phyloP scores from a whole-genome alignment of 2,329 filamentous ascomycete genomes.

The Exophiala aquamarina region DNA sequence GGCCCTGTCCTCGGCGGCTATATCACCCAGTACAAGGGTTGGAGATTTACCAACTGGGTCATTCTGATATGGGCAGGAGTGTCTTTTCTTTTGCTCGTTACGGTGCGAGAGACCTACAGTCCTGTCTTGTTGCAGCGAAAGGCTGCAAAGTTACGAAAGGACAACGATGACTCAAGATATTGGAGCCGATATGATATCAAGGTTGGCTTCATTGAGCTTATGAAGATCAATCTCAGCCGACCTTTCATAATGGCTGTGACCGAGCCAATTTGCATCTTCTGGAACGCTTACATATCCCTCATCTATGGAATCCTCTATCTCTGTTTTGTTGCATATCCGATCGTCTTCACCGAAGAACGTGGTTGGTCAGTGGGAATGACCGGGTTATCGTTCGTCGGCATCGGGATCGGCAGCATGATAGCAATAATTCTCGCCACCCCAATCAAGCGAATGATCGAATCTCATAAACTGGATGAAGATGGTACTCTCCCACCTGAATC shows the following conservation, averaged over 20 bases:
- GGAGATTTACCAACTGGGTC: conserved; percentile 87
- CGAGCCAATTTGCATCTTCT: conserved; percentile 84
- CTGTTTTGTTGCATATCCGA: conserved; percentile 87
- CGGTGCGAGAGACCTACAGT: conserved; percentile 73
- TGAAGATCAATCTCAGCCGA: conserved; percentile 73
- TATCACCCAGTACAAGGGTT: conserved; percentile 67
- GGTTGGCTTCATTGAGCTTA: conserved; percentile 61
- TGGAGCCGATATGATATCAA: conserved; percentile 80
- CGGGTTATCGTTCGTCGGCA: conserved; percentile 76
- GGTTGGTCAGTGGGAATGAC: conserved; percentile 74
- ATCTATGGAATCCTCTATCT: conserved; percentile 86
- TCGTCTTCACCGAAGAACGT: conserved; percentile 73
- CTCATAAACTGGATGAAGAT: conserved; percentile 69
- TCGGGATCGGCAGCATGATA: conserved; percentile 57
- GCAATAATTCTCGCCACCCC: conserved; percentile 62
- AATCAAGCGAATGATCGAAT: conserved; percentile 74
- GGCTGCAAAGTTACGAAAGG: conserved; percentile 63
- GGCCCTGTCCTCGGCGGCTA: conserved; percentile 80
- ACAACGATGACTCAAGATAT: conserved; percentile 69
- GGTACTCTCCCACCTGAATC: conserved; percentile 79
- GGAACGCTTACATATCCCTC: conserved; percentile 69
- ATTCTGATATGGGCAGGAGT: conserved; percentile 69
- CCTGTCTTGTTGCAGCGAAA: conserved; percentile 69
- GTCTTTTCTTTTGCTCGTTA: conserved; percentile 58
- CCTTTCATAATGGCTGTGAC: conserved; percentile 76